phyloP scores from a whole-genome alignment of 2,329 filamentous ascomycete genomes.

The Biscogniauxia sp. region DNA sequence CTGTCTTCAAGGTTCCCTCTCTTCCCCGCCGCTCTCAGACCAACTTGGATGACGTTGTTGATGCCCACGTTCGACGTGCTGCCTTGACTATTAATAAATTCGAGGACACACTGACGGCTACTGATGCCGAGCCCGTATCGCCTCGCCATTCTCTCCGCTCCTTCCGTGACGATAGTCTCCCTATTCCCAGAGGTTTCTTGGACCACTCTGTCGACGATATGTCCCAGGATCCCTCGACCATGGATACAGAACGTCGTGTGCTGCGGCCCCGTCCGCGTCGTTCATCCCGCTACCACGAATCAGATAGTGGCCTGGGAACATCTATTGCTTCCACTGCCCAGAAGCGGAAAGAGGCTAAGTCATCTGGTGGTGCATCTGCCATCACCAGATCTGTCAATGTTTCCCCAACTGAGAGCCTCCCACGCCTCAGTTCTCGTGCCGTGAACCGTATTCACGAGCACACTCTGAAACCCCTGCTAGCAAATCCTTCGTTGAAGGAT shows the following conservation, averaged over 20 bases:
- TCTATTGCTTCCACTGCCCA: conserved; percentile 66
- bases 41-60: conserved; percentile 68
- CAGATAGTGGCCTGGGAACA: conserved; percentile 85
- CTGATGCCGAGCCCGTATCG: conserved; percentile 38
- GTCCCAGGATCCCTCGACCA: conserved; percentile 35
- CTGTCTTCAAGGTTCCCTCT: conserved; percentile 47
- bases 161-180: conserved; percentile 56
- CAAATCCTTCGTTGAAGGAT: conserved; percentile 69
- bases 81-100: conserved; percentile 64
- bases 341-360: conserved; percentile 45
- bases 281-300: conserved; percentile 64
- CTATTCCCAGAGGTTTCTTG: conserved; percentile 59
- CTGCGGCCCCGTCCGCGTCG: conserved; percentile 55
- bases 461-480: conserved; percentile 74
- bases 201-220: conserved; percentile 53
- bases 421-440: conserved; percentile 66
- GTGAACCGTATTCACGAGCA: conserved; percentile 76
- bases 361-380: conserved; percentile 48
- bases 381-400: conserved; percentile 59
- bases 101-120: conserved; percentile 57
- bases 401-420: conserved; percentile 47
- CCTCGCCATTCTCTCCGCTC: conserved; percentile 38
- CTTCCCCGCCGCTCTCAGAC: conserved; percentile 68
- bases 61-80: conserved; percentile 66
- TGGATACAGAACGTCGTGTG: conserved; percentile 45